Evolutionary conservation across 208 protist genomes (phyloP), one percentile per base, ranked within the genome.

Genomic region (Trypanosoma platydactyli): DNA sequence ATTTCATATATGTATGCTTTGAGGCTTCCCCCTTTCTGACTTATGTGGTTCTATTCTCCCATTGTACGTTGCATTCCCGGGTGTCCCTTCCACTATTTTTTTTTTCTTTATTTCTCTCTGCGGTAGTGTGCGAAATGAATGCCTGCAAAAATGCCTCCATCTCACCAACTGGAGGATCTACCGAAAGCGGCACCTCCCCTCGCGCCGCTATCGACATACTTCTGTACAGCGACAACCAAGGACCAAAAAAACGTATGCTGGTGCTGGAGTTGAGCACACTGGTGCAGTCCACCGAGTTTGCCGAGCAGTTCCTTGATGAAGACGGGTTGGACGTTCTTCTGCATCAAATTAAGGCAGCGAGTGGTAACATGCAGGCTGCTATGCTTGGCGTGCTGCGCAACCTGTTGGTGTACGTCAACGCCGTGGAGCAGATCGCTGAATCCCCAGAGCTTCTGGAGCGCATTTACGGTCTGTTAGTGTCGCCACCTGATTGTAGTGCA

Each of bases 321-420:
- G 75, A 69, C 44, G 75, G 75, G 16, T 55, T 80, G 22, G 64
- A 76, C 45, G 33, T 73, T 27, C n/a, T 80, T 3, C 41, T 72
- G 20, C 59, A 60, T 27, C 63, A 63, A 45, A 64, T 80, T 44
- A 65, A 54, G 27, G 56, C 58, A 5, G 63, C 54, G 18, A 71
- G 54, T 41, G 71, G 71, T 49, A 69, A 61, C 16, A 25, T 72
- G 3, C 68, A 80, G 63, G 69, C 58, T 3, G 67, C 60, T 12
- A 63, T 80, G 52, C 56, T 80, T 2, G 33, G 62, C n/a, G 60
- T 77, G 9, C 35, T 77, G 33, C 55, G 64, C 46, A 72, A 59
- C 44, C 50, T 80, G 24, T 58, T 80, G 6, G 58, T 80, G 15
- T 80, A 77, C 54, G 64, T 76, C 25, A 80, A 80, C 48, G 75